These are phyloP conservation scores for Silene uniflora DNA, from an alignment of 148 eudicot genomes.

Conservation along the genomic window DNA sequence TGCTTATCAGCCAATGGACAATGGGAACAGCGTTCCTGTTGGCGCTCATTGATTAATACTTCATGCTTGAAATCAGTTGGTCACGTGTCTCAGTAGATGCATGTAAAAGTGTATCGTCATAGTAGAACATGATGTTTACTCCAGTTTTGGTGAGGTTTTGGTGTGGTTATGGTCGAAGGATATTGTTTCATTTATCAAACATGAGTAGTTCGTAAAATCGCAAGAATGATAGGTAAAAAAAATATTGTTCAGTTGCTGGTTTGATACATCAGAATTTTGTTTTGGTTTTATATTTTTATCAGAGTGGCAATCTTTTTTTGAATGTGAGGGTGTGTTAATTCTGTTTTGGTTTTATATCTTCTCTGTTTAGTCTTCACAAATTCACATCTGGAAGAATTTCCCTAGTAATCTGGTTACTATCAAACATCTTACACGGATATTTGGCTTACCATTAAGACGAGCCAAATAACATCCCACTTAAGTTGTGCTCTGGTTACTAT, in stretches of 20 bases:
- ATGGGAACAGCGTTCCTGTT: slow-evolving; percentile 9
- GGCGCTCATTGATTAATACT: slow-evolving; percentile 18
- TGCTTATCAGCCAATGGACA: not conserved
- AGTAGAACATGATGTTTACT: slow-evolving; percentile 10
- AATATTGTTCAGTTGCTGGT: not conserved
- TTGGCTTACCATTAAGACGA: no score
- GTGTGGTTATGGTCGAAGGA: not conserved
- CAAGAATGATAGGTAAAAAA: slow-evolving; percentile 7
- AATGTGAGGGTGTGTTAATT: not conserved
- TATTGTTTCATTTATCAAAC: not conserved
- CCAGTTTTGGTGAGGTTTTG: slow-evolving; percentile 22
- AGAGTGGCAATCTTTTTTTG: no score
- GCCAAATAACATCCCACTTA: no score
- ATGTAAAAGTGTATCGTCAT: not conserved
- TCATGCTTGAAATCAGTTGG: not conserved
- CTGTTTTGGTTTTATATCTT: no score
- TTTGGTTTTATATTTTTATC: not conserved
- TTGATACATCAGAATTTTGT: not conserved
- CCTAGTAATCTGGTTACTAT: no score
- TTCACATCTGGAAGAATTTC: no score
- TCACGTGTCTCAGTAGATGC: not conserved
- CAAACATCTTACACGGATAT: no score
- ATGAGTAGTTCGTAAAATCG: not conserved
- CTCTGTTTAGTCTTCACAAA: no score
- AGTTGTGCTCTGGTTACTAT: no score